A percentile compares a stretch with the other conserved stretches of the same genome.
Conservation (phyloP, 1,139 yeast species). For the Kluyveromyces sp. region DNA sequence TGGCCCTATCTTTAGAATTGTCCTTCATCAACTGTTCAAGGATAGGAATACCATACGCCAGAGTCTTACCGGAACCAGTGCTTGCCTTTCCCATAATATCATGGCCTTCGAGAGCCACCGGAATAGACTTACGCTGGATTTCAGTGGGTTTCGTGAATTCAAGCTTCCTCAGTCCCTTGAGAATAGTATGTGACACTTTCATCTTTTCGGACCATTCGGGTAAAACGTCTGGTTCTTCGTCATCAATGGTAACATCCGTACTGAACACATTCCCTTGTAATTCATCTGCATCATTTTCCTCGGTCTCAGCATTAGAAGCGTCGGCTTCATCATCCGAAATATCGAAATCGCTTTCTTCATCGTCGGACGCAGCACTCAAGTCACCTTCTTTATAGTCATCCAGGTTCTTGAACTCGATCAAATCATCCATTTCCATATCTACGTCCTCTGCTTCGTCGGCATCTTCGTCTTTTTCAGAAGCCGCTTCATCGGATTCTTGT, state of each 20-base stretch:
- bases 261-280: conserved; percentile 22
- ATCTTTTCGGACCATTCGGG: conserved; percentile 52
- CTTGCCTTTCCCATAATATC: conserved; percentile 95
- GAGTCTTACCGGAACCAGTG: conserved; percentile 96
- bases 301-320: conserved; percentile 10
- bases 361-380: conserved; percentile 20
- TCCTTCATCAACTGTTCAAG: conserved; percentile 51
- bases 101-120: conserved; percentile 60
- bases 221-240: conserved; percentile 34
- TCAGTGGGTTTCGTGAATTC: conserved; percentile 70
- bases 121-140: conserved; percentile 74
- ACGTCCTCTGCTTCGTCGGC: conserved; percentile 16
- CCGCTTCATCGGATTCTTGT: conserved; percentile 11
- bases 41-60: conserved; percentile 94
- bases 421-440: conserved; percentile 13
- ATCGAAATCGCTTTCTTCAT: conserved; percentile 18
- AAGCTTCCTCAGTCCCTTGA: conserved; percentile 53
- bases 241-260: conserved; percentile 26
- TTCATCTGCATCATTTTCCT: conserved; percentile 16
- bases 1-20: conserved; percentile 38
- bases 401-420: conserved; percentile 22
- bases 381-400: conserved; percentile 26
- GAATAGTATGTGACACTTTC: conserved; percentile 44
- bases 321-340: conserved; percentile 9
- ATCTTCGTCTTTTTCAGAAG: conserved; percentile 9